Base-by-base conservation (phyloP, 371 early-diverging fungal species). In the Haplosporangium sp. region DNA sequence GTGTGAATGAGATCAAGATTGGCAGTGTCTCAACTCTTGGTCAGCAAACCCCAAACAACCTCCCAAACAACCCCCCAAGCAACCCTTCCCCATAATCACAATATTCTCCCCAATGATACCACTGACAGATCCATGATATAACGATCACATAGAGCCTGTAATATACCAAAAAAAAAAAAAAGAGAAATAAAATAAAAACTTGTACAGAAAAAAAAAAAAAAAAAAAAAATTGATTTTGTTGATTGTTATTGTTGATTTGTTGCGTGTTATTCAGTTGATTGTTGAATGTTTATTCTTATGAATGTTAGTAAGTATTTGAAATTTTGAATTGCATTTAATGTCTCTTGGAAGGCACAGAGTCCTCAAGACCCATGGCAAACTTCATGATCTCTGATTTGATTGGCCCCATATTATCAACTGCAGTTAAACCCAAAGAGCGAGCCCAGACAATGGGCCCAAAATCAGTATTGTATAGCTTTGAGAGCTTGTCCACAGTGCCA, bases 401-500 rank as follows among this genome's bases (percentile, higher is more conserved):
- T 17, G 83, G 83, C 3, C 88, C 89, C 62, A 89, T 56, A 44
- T 77, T 71, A 69, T 95, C 87, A 13, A 93, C 87, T 1, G 90
- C 84, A 50, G 92, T 87, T 63, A 95, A 69, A 2, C 92, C 94
- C 34, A 92, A 69, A 0, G 93, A 91, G 34, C 96, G 88, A 15
- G 89, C 83, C 88, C 88, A 88, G 5, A 90, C 90, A 8, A 93
- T 74, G 0, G 90, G 90, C 5, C 82, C 85, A 47, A 83, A 78
- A 42, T 91, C 92, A 0, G 92, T 90, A 11, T 90, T 84, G 84
- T 95, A 98, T 62, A 96, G 69, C 38, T 89, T 87, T 69, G 93
- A 92, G 39, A 96, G 64, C 66, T 91, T 92, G 84, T 98, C 97
- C 10, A 94, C 90, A 1, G 92, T 90, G 10, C 93, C 90, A 72